Base-by-base conservation (phyloP, 2,329 filamentous ascomycete genomes). In the Talaromyces sp. region DNA sequence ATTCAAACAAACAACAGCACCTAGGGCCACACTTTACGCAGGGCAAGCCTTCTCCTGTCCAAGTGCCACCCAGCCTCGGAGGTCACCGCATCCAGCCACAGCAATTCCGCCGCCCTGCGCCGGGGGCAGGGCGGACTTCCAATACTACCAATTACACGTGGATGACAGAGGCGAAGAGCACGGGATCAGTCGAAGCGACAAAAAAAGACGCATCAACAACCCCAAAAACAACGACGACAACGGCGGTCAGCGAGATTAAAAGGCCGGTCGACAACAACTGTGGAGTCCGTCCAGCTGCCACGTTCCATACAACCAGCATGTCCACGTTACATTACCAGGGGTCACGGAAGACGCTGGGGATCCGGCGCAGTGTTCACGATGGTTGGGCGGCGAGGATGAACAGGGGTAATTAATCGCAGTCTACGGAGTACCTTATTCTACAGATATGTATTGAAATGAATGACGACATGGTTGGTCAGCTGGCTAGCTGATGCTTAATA, bases 301-400 rank as follows among this genome's bases (percentile, higher is more conserved):
- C 73, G 56, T 75, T 73, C 65, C 75, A 78, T 64, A 74, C 68
- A 14, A 78, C 77, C 4, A 75, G 69, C n/a, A 71, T 76, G 69
- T 69, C 73, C n/a, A 73, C 66, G 66, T 61, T 73, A 29, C 64
- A 58, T 26, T 66, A 73, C 13, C 26, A 9, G 26, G 31, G 35
- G 21, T 13, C 29, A 58, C 72, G 71, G 58, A 75, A 72, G 66
- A 78, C 76, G 19, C 63, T 78, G 59, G 77, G 77, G 29, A 71
- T 79, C 57, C 72, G 77, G 49, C 71, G 76, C 56, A 76, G 70
- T 55, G 74, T 78, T 72, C 54, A 62, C 35, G 76, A 71, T 64
- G 75, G 76, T 52, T 79, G 77, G 77, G 72, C 74, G 59, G 72
- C 54, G 26, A 62, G 60, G 49, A 62, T 62, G 60, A 62, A 31